Percentiles rank a stretch among this genome's conserved stretches.
phyloP scores from a whole-genome alignment of 2,329 filamentous ascomycete species.

The Trichocomaceae sp. region DNA sequence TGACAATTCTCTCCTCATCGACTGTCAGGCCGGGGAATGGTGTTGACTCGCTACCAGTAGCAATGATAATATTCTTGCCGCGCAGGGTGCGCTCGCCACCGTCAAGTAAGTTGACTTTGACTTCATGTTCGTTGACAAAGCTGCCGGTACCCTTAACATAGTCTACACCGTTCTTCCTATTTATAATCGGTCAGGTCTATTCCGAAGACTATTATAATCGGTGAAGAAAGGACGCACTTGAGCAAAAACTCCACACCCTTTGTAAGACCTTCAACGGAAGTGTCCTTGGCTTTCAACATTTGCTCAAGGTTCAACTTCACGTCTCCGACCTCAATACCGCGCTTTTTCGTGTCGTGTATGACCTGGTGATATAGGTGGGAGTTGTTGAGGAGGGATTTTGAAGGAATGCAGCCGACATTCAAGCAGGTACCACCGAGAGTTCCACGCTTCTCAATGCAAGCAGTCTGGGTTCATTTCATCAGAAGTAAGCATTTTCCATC shows the following conservation, averaged over 20 bases:
- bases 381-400: conserved; percentile 99
- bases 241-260: conserved; percentile 97
- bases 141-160: conserved; percentile 91
- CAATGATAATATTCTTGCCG: conserved; percentile 97
- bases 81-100: conserved; percentile 81
- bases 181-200: neutral
- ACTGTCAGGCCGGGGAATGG: conserved; percentile 94
- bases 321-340: conserved; percentile 94
- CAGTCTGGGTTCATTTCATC: conserved; percentile 53
- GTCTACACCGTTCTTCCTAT: conserved; percentile 87
- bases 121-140: conserved; percentile 81
- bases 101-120: conserved; percentile 84
- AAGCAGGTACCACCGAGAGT: conserved; percentile 92
- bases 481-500: neutral
- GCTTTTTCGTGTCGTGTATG: conserved; percentile 91
- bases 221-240: conserved; percentile 45
- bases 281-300: conserved; percentile 99
- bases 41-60: conserved; percentile 89
- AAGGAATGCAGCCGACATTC: conserved; percentile 98
- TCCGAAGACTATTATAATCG: neutral
- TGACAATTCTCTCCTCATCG: conserved; percentile 95
- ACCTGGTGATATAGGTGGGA: conserved; percentile 97
- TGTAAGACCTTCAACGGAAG: conserved; percentile 77
- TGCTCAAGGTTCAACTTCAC: conserved; percentile 91
- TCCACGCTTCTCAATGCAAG: conserved; percentile 98